phyloP scores from a whole-genome alignment of 2,329 filamentous ascomycete genomes.

The Penicillium sp. region DNA sequence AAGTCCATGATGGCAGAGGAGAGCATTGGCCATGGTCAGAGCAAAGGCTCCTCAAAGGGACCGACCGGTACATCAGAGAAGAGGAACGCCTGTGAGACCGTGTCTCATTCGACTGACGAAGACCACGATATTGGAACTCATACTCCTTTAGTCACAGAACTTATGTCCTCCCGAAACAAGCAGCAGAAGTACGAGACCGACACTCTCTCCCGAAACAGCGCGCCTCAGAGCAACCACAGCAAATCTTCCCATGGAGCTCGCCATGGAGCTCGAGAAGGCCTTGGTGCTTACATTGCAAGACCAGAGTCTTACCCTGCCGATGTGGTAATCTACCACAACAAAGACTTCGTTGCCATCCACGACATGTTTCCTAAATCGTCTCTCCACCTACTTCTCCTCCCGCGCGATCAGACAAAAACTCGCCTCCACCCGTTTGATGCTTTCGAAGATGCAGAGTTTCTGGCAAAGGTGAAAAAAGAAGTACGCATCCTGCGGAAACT shows the following conservation, averaged over 20 bases:
- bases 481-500: slow-evolving; percentile 59
- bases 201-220: slow-evolving; percentile 17
- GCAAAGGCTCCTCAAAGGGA: slow-evolving; percentile 2
- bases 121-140: neutral
- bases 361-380: slow-evolving; percentile 84
- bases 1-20: too few species aligned
- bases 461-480: slow-evolving; percentile 61
- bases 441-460: slow-evolving; percentile 68
- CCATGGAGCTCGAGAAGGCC: slow-evolving; percentile 58
- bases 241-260: slow-evolving; percentile 37
- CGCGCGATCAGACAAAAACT: slow-evolving; percentile 62
- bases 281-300: slow-evolving; percentile 64
- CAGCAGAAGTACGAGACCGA: slow-evolving; percentile 25
- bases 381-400: slow-evolving; percentile 84
- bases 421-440: slow-evolving; percentile 72
- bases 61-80: slow-evolving; percentile 25
- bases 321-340: slow-evolving; percentile 63
- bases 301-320: slow-evolving; percentile 60
- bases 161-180: slow-evolving; percentile 55
- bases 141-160: slow-evolving; percentile 48
- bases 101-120: neutral
- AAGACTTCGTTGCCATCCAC: slow-evolving; percentile 71
- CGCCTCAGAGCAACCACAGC: slow-evolving; percentile 14
- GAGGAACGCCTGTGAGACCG: slow-evolving; percentile 38
- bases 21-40: too few species aligned